Percentiles rank a stretch among this genome's conserved stretches.
These are phyloP conservation scores for Tolypocladium guangdongense DNA, from an alignment of 2,329 filamentous ascomycete species.

Conservation along the genomic window DNA sequence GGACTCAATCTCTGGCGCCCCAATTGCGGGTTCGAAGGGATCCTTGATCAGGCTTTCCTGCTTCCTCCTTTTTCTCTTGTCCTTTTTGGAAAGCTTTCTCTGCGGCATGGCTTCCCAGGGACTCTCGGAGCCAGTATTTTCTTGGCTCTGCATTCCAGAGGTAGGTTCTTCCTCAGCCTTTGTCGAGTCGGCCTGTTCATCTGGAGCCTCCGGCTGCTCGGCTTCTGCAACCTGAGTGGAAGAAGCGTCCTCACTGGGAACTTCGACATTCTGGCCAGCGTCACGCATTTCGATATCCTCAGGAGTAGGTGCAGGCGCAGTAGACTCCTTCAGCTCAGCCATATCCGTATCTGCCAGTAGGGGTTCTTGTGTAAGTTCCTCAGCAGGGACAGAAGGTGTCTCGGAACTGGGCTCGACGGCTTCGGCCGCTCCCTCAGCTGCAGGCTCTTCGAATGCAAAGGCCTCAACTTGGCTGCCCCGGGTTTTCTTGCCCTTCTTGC, in stretches of 20 bases:
- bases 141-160: neutral
- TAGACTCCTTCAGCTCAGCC: neutral
- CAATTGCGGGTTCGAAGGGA: neutral
- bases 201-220: neutral
- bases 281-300: neutral
- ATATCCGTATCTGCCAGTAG: neutral
- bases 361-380: neutral
- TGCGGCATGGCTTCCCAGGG: neutral
- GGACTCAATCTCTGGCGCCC: neutral
- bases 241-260: neutral
- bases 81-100: slow-evolving; percentile 15
- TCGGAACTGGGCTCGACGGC: neutral
- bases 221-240: neutral
- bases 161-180: neutral
- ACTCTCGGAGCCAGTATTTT: neutral
- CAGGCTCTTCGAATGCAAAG: neutral
- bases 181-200: neutral
- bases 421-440: neutral
- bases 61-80: slow-evolving; percentile 15
- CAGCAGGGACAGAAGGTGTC: neutral
- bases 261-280: neutral
- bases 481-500: slow-evolving; percentile 10
- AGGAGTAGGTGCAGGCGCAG: neutral
- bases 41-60: neutral
- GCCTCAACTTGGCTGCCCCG: slow-evolving; percentile 3